Evolutionary conservation across 352 stramenopile species (phyloP), one percentile per base, ranked within the genome.

Genomic region (Pythium folliculosum): DNA sequence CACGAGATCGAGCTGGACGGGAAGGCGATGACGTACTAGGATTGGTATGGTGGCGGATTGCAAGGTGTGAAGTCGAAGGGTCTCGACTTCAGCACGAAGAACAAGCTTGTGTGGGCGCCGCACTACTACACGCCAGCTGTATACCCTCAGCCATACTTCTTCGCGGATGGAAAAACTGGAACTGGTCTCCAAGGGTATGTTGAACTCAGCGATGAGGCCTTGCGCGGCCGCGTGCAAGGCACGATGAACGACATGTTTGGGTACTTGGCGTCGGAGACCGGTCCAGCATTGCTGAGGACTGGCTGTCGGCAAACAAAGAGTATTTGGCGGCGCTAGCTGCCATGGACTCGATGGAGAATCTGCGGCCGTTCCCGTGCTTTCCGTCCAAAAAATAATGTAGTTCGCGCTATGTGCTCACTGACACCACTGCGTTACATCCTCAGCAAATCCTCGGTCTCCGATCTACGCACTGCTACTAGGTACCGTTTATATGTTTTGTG

Each of bases 201-300:
- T 4, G 84, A 92, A 60, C 75, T 91, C 23, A 69, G 65, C 14
- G 81, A 89, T 43, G 65, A 79, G 8, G 71, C 60, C 3, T 58
- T 92, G 5, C 71, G 71, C 4, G 50, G 54, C 12, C 77, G 73
- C 21, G 60, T 92, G 47, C 68, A 73, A 47, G 73, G 56, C 12
- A 84, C 82, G 14, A 85, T 89, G 59, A 74, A 89, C 55, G 67
- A 86, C 38, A 89, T 91, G 84, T 88, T 91, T 67, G 84, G 84
- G 25, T 88, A 84, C 53, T 62, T 91, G 16, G 76, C 71, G 10
- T 68, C 71, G 17, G 72, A 86, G 32, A 78, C 70, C 4, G 71
- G 75, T 1, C 77, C 79, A 9, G 80, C 83, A 14, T 44, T 90
- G 13, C 64, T 92, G 14, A 70, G 21, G 81, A 92, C 63, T 91